These are phyloP conservation scores for Phaeolepiota aurea DNA, from an alignment of 768 basidiomycete genomes.

Conservation along the genomic window DNA sequence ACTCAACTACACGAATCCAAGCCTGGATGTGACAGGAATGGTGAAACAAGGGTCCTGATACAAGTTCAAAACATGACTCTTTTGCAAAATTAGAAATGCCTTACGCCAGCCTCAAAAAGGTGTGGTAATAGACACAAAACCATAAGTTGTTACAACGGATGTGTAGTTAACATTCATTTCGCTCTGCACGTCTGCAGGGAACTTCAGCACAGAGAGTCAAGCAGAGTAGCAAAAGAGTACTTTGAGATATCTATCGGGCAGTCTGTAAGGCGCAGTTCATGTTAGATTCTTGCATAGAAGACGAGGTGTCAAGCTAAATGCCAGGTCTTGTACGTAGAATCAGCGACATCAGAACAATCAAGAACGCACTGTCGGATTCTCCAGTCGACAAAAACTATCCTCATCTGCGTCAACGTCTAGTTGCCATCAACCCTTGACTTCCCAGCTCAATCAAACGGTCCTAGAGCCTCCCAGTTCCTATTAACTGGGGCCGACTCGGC, in stretches of 20 bases:
- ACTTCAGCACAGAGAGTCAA: slow-evolving; percentile 3
- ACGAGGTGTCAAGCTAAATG: slow-evolving; percentile 46
- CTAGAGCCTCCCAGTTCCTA: slow-evolving; percentile 42
- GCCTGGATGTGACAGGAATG: slow-evolving; percentile 42
- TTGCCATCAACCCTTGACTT: slow-evolving; percentile 27
- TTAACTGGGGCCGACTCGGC: slow-evolving; percentile 38
- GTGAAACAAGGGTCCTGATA: no score
- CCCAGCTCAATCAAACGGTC: slow-evolving; percentile 44
- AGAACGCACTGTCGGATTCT: slow-evolving; percentile 38
- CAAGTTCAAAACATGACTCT: no score
- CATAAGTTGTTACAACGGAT: slow-evolving; percentile 36
- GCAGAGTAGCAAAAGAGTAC: background rate
- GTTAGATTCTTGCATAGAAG: slow-evolving; percentile 46
- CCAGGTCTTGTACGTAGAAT: background rate
- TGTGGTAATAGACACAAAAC: slow-evolving; percentile 46
- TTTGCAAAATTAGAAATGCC: slow-evolving; percentile 7
- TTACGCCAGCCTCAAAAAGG: slow-evolving; percentile 43
- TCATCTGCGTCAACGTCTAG: slow-evolving; percentile 35
- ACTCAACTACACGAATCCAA: slow-evolving; percentile 50
- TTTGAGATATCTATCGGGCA: slow-evolving; percentile 4
- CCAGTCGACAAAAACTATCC: slow-evolving; percentile 26
- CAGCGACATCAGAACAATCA: background rate
- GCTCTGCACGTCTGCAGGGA: slow-evolving; percentile 23
- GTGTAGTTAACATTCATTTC: slow-evolving; percentile 52
- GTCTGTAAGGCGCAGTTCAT: slow-evolving; percentile 35